phyloP scores from a whole-genome alignment of 352 stramenopile species.

The Globisporangium polare region DNA sequence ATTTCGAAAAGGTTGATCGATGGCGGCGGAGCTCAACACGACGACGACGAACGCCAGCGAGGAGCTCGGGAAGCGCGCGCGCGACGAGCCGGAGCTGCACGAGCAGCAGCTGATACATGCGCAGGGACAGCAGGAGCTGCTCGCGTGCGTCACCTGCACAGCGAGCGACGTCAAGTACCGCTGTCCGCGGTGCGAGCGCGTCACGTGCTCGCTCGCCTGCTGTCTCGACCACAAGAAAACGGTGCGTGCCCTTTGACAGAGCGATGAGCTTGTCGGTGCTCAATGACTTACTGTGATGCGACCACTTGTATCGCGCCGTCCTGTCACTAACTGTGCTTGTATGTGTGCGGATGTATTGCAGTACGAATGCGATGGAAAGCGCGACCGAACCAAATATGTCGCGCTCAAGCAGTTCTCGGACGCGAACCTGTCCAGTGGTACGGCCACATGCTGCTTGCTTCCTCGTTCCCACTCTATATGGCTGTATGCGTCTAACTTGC shows the following conservation, averaged over 20 bases:
- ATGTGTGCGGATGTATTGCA: constrained; percentile 16
- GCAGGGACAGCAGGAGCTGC: constrained; percentile 7
- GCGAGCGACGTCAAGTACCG: constrained; percentile 73
- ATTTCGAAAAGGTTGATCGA: constrained; percentile 10
- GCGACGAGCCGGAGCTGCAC: constrained; percentile 1
- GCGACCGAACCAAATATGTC: constrained; percentile 81
- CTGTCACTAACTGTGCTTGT: neutral
- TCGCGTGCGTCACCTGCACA: constrained; percentile 46
- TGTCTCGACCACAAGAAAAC: constrained; percentile 80
- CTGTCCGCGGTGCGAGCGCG: constrained; percentile 77
- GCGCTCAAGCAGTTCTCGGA: constrained; percentile 68
- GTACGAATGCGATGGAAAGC: constrained; percentile 79
- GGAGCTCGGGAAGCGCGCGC: constrained; percentile 29
- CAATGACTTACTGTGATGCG: neutral
- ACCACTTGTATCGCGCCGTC: too few species aligned
- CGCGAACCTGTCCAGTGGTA: constrained; percentile 74
- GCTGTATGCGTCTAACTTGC: neutral
- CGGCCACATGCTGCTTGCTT: too few species aligned
- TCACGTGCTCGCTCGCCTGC: constrained; percentile 79
- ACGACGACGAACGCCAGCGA: neutral
- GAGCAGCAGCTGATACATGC: constrained; percentile 17
- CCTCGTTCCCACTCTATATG: too few species aligned
- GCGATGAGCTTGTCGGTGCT: neutral
- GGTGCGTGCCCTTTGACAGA: constrained; percentile 14
- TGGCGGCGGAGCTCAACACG: constrained; percentile 6